phyloP scores from a whole-genome alignment of 768 basidiomycete species.

The Naganishia antarctica region DNA sequence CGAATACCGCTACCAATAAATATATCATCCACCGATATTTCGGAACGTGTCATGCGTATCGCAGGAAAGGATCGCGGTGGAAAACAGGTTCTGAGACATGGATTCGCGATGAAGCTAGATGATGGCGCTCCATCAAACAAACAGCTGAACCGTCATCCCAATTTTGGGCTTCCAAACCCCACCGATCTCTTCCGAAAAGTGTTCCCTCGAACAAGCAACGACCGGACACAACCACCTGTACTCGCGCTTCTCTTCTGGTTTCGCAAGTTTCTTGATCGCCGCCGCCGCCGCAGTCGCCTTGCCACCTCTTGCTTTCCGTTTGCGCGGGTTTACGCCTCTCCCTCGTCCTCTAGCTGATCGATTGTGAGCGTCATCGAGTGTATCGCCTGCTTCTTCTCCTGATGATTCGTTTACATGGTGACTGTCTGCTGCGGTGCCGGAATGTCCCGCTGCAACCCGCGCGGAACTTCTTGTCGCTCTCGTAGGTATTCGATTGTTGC shows the following conservation, averaged over 20 bases:
- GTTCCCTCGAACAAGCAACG: slow-evolving; percentile 35
- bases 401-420: not conserved
- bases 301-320: not conserved
- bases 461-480: slow-evolving; percentile 11
- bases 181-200: slow-evolving; percentile 34
- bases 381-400: not conserved
- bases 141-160: slow-evolving; percentile 17
- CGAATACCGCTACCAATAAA: too few species aligned
- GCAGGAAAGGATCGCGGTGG: too few species aligned
- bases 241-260: slow-evolving; percentile 25
- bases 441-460: slow-evolving; percentile 1
- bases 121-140: slow-evolving; percentile 28
- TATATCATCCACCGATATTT: too few species aligned
- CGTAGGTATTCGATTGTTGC: not conserved
- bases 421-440: not conserved
- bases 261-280: not conserved
- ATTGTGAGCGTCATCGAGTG: not conserved
- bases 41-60: too few species aligned
- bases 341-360: not conserved
- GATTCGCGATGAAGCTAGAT: too few species aligned
- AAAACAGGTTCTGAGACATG: too few species aligned
- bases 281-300: not conserved
- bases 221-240: slow-evolving; percentile 42
- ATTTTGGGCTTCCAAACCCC: slow-evolving; percentile 26
- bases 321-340: not conserved